Conservation (phyloP, 306 rosid species). For the Abrus pulchellus region DNA sequence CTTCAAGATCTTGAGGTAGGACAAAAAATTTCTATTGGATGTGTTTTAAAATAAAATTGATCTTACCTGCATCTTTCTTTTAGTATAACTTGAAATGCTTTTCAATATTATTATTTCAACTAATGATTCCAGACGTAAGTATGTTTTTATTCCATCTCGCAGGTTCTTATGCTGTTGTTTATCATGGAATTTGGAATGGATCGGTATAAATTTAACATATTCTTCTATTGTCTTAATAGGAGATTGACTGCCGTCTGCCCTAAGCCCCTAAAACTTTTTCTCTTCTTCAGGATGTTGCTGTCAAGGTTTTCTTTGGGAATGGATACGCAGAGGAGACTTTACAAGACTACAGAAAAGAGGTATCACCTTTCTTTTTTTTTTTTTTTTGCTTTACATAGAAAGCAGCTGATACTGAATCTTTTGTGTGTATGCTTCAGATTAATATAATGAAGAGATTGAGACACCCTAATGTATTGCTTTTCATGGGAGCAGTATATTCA, state of each 20-base stretch:
- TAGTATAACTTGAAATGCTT: conserved; percentile 14
- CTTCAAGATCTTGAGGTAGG: conserved; percentile 29
- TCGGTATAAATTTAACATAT: conserved; percentile 58
- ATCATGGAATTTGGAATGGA: conserved; percentile 86
- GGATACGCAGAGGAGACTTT: conserved; percentile 61
- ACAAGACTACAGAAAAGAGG: conserved; percentile 75
- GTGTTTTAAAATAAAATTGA: conserved; percentile 30
- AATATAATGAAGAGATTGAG: conserved; percentile 87
- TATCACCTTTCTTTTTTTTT: conserved; percentile 12
- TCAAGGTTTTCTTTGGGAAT: conserved; percentile 71
- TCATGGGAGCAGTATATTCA: conserved; percentile 86
- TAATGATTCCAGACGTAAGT: neutral
- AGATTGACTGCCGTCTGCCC: conserved; percentile 34
- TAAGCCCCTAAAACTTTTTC: conserved; percentile 27
- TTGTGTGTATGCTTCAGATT: conserved; percentile 57
- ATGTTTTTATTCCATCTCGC: conserved; percentile 40
- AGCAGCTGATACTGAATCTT: conserved; percentile 40
- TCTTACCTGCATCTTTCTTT: conserved; percentile 27
- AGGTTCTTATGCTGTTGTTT: conserved; percentile 77
- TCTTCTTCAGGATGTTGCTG: conserved; percentile 71
- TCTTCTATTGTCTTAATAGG: conserved; percentile 21
- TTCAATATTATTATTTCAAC: conserved; percentile 3
- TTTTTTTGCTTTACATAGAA: conserved; percentile 37
- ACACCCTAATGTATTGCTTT: conserved; percentile 85
- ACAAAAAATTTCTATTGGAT: neutral